A percentile compares a stretch with the other conserved stretches of the same genome.
Conservation (phyloP, 768 basidiomycete species). For the Paxillus rubicundulus region DNA sequence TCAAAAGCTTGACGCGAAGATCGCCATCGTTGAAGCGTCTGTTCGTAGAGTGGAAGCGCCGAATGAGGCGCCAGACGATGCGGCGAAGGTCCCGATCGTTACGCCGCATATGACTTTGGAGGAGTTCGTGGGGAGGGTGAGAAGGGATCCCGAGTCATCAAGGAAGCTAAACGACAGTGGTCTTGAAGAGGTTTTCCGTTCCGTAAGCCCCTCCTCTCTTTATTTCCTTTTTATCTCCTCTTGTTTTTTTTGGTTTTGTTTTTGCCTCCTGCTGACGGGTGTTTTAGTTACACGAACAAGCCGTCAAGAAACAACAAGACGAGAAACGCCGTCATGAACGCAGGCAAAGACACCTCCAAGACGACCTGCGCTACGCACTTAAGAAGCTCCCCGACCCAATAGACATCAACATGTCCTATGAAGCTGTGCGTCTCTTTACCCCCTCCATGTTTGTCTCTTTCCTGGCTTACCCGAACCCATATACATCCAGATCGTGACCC, state of each 20-base stretch:
- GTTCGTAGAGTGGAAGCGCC: conserved; percentile 43
- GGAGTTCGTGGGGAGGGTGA: conserved; percentile 58
- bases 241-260: too few relatives aligned
- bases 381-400: conserved; percentile 84
- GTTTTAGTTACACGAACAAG: conserved; percentile 65
- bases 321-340: conserved; percentile 87
- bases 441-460: background rate
- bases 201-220: conserved; percentile 43
- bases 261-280: background rate
- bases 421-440: conserved; percentile 63
- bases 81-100: conserved; percentile 38
- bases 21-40: conserved; percentile 61
- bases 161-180: conserved; percentile 50
- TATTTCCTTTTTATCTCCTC: background rate
- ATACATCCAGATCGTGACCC: conserved; percentile 55
- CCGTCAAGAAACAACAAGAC: conserved; percentile 73
- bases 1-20: conserved; percentile 78
- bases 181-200: conserved; percentile 55
- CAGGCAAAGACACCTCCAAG: conserved; percentile 82
- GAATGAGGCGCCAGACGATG: conserved; percentile 31
- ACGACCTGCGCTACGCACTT: conserved; percentile 93
- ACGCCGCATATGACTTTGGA: conserved; percentile 60
- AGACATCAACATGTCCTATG: conserved; percentile 72
- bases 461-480: background rate
- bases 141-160: conserved; percentile 52